These are phyloP conservation scores for Suillus lakei DNA, from an alignment of 768 basidiomycete species.

Conservation along the genomic window DNA sequence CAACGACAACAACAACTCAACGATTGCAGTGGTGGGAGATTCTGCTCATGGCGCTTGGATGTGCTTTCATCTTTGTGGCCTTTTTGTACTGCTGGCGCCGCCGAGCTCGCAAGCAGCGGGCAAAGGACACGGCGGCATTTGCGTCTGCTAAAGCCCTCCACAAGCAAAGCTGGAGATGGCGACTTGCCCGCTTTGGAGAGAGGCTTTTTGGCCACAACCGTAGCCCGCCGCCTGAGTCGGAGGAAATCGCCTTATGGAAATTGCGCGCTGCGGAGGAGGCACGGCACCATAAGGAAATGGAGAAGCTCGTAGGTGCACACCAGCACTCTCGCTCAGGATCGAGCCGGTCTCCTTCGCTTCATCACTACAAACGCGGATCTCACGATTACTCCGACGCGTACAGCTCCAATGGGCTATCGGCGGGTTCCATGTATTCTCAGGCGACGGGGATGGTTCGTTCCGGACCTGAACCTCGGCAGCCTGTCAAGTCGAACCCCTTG, in stretches of 20 bases:
- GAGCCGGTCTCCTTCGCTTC: conserved; percentile 44
- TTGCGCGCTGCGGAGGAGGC: conserved; percentile 56
- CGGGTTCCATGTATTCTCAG: conserved; percentile 69
- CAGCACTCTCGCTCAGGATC: conserved; percentile 49
- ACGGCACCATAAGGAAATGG: conserved; percentile 51
- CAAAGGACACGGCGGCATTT: conserved; percentile 67
- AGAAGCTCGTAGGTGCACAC: conserved; percentile 54
- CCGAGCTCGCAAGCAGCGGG: conserved; percentile 68
- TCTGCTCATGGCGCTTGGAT: conserved; percentile 80
- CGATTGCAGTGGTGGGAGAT: conserved; percentile 83
- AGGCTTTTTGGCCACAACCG: conserved; percentile 56
- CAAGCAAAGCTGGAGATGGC: conserved; percentile 56
- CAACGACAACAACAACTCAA: conserved; percentile 31
- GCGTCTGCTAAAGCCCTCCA: conserved; percentile 60
- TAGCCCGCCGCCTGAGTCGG: conserved; percentile 35
- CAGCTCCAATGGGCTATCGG: conserved; percentile 44
- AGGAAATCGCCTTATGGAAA: conserved; percentile 57
- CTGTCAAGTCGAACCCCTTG: conserved; percentile 54
- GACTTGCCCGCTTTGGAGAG: conserved; percentile 60
- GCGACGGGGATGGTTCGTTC: conserved; percentile 64
- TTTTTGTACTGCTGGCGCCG: conserved; percentile 74
- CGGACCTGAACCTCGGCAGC: conserved; percentile 75
- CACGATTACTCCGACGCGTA: conserved; percentile 24
- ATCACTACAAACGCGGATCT: conserved; percentile 27
- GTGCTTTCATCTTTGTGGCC: conserved; percentile 75